A percentile compares a stretch with the other conserved stretches of the same genome.
Conservation (phyloP, 805 yeast species). For the Candida oleophila region DNA sequence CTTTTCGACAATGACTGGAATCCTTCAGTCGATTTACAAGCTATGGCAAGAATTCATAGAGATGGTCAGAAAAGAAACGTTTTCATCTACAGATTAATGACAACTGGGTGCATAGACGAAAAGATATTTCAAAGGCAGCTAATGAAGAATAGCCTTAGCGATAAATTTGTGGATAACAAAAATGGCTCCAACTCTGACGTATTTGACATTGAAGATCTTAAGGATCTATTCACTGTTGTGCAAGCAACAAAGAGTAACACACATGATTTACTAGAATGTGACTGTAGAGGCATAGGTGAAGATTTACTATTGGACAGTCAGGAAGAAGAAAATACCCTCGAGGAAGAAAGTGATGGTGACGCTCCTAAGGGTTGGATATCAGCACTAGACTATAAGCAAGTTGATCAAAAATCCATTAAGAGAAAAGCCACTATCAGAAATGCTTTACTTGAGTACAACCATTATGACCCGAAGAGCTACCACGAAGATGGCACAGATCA, state of each 20-base stretch:
- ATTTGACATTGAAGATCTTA: conserved; percentile 67
- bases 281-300: conserved; percentile 58
- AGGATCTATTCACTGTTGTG: conserved; percentile 68
- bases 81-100: conserved; percentile 75
- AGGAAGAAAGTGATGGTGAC: conserved; percentile 3
- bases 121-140: conserved; percentile 90
- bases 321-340: conserved; percentile 9
- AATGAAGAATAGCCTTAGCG: conserved; percentile 77
- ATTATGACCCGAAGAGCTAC: conserved; percentile 48
- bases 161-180: conserved; percentile 54
- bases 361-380: conserved; percentile 46
- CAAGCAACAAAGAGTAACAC: conserved; percentile 59
- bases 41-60: conserved; percentile 92
- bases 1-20: conserved; percentile 97
- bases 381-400: conserved; percentile 49
- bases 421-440: conserved; percentile 48
- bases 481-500: conserved; percentile 25
- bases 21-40: conserved; percentile 88
- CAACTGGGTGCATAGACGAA: conserved; percentile 92
- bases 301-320: conserved; percentile 19
- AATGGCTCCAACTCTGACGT: conserved; percentile 54
- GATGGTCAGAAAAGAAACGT: conserved; percentile 87
- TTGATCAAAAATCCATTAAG: conserved; percentile 22
- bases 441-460: conserved; percentile 63
- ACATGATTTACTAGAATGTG: conserved; percentile 71